Evolutionary conservation across 208 protist species (phyloP).

Genomic region (Leishmania mexicana): DNA sequence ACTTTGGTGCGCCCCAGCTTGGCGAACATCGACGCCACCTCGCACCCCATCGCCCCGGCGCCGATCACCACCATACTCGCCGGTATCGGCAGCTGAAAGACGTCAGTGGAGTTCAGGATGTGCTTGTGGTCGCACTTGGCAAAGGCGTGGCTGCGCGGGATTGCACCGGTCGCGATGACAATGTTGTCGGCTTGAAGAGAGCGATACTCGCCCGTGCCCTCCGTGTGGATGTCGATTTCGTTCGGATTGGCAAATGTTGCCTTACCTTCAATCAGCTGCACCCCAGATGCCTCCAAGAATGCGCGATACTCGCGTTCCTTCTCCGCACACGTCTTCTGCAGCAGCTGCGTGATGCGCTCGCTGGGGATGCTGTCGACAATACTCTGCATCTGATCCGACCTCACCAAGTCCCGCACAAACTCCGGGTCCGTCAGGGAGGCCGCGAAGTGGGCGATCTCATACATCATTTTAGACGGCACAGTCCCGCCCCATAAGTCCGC

Average conservation of each 20-base stretch:
- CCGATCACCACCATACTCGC: slow-evolving; percentile 74
- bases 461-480: slow-evolving; percentile 76
- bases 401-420: slow-evolving; percentile 38
- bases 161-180: slow-evolving; percentile 70
- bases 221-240: slow-evolving; percentile 62
- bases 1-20: slow-evolving; percentile 68
- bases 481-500: slow-evolving; percentile 71
- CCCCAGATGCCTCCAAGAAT: slow-evolving; percentile 34
- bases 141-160: slow-evolving; percentile 47
- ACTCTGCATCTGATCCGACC: slow-evolving; percentile 17
- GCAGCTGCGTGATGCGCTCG: slow-evolving; percentile 37
- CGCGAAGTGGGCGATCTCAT: slow-evolving; percentile 61
- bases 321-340: slow-evolving; percentile 39
- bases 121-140: slow-evolving; percentile 37
- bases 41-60: slow-evolving; percentile 66
- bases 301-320: slow-evolving; percentile 45
- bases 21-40: slow-evolving; percentile 75
- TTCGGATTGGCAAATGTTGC: slow-evolving; percentile 54
- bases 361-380: slow-evolving; percentile 34
- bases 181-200: slow-evolving; percentile 69
- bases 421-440: slow-evolving; percentile 30
- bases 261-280: slow-evolving; percentile 63
- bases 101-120: slow-evolving; percentile 54
- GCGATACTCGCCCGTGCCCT: slow-evolving; percentile 50
- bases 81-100: slow-evolving; percentile 61